Percentiles rank a stretch among this genome's conserved stretches.
Conservation (phyloP, 169 alveolate genomes). For the Plasmodium cynomolgi region DNA sequence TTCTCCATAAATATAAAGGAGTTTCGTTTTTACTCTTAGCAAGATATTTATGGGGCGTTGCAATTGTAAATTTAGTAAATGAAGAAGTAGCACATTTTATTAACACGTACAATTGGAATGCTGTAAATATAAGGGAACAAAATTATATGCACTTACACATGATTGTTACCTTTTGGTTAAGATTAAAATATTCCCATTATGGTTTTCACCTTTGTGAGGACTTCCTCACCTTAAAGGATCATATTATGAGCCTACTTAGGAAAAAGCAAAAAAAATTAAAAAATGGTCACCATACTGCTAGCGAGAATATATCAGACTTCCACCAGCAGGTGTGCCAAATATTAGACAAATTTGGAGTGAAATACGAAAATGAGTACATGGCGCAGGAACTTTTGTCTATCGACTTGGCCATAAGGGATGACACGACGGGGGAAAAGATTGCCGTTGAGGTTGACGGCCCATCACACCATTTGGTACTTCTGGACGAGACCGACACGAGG, state of each 20-base stretch:
- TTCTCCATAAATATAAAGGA: constrained; percentile 13
- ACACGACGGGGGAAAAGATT: constrained; percentile 3
- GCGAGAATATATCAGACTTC: constrained; percentile 13
- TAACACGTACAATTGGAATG: constrained; percentile 57
- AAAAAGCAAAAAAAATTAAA: neutral
- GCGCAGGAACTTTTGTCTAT: constrained; percentile 57
- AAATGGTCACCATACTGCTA: neutral
- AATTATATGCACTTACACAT: constrained; percentile 71
- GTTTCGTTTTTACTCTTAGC: constrained; percentile 52
- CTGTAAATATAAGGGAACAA: constrained; percentile 28
- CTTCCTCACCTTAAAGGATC: constrained; percentile 22
- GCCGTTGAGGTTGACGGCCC: constrained; percentile 76
- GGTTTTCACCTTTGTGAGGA: constrained; percentile 1
- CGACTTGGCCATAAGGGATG: constrained; percentile 38
- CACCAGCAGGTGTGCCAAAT: constrained; percentile 29
- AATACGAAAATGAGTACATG: constrained; percentile 55
- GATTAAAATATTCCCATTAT: constrained; percentile 57
- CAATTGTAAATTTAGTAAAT: constrained; percentile 50
- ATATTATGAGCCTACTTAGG: constrained; percentile 4
- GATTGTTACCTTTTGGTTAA: constrained; percentile 70
- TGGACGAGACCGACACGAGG: constrained; percentile 3
- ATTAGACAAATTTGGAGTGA: constrained; percentile 26
- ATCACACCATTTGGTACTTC: constrained; percentile 62
- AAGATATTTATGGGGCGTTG: constrained; percentile 72
- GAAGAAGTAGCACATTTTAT: constrained; percentile 25